Percentiles rank a stretch among this genome's conserved stretches.
phyloP scores from a whole-genome alignment of 768 basidiomycete species.

The Agaricus blazei region DNA sequence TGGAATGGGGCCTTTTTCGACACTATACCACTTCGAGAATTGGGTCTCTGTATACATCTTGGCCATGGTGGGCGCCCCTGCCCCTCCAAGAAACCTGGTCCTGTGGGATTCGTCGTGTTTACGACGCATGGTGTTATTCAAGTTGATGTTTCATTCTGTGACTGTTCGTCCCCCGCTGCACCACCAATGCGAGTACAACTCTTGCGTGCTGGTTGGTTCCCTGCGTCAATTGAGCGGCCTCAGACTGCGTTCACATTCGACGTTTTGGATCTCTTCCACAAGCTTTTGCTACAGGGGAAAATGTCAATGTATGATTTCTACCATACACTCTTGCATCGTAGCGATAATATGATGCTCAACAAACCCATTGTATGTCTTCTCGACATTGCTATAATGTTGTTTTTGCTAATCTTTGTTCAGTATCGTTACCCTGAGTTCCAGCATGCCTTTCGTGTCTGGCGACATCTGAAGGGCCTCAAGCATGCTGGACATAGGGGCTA shows the following conservation, averaged over 20 bases:
- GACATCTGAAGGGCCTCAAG: constrained; percentile 22
- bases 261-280: constrained; percentile 1
- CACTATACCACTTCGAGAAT: too few species aligned
- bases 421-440: constrained; percentile 12
- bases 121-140: too few species aligned
- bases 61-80: too few species aligned
- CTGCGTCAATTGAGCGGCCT: not conserved
- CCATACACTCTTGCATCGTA: not conserved
- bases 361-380: not conserved
- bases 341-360: not conserved
- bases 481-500: constrained; percentile 20
- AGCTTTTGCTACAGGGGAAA: constrained; percentile 6
- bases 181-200: not conserved
- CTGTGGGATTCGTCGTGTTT: too few species aligned
- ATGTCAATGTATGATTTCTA: constrained; percentile 1
- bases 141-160: too few species aligned
- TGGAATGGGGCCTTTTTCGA: too few species aligned
- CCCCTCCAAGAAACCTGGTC: too few species aligned
- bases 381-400: not conserved
- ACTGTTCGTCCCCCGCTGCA: too few species aligned
- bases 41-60: too few species aligned
- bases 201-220: not conserved
- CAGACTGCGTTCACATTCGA: constrained; percentile 7
- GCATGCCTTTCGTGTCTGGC: constrained; percentile 13
- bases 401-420: not conserved